Evolutionary conservation across 305 asterid species (phyloP).

Genomic region (Andrographis paniculata): DNA sequence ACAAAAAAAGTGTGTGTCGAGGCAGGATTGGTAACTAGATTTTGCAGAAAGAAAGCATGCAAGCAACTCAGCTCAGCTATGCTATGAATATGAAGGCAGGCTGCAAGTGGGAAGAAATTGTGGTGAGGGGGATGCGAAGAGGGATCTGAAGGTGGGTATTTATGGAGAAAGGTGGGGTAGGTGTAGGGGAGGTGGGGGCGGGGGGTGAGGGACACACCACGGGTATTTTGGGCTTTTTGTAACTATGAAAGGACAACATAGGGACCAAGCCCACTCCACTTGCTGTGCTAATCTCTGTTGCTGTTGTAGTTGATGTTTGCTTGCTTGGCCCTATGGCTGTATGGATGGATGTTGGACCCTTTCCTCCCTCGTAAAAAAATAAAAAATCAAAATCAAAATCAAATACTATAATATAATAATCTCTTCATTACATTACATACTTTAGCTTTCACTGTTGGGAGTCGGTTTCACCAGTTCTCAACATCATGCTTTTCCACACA

Average conservation of each 20-base stretch:
- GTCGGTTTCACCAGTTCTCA: slow-evolving; percentile 36
- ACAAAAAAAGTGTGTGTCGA: background rate
- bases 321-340: slow-evolving; percentile 22
- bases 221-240: slow-evolving; percentile 35
- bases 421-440: background rate
- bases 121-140: background rate
- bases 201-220: slow-evolving; percentile 20
- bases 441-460: slow-evolving; percentile 27
- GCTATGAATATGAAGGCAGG: too few species aligned
- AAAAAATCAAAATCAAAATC: background rate
- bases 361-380: background rate
- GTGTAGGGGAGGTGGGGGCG: slow-evolving; percentile 14
- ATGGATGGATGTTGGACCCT: slow-evolving; percentile 19
- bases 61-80: too few species aligned
- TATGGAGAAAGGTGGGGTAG: slow-evolving; percentile 10
- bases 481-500: slow-evolving; percentile 21
- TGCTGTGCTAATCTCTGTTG: slow-evolving; percentile 30
- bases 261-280: slow-evolving; percentile 20
- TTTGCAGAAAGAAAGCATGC: too few species aligned
- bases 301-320: background rate
- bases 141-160: slow-evolving; percentile 3
- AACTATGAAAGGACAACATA: slow-evolving; percentile 28
- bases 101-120: too few species aligned
- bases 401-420: background rate
- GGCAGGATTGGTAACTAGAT: too few species aligned